phyloP scores from a whole-genome alignment of 495 filamentous ascomycete genomes.

The Clavariopsis aquatica region DNA sequence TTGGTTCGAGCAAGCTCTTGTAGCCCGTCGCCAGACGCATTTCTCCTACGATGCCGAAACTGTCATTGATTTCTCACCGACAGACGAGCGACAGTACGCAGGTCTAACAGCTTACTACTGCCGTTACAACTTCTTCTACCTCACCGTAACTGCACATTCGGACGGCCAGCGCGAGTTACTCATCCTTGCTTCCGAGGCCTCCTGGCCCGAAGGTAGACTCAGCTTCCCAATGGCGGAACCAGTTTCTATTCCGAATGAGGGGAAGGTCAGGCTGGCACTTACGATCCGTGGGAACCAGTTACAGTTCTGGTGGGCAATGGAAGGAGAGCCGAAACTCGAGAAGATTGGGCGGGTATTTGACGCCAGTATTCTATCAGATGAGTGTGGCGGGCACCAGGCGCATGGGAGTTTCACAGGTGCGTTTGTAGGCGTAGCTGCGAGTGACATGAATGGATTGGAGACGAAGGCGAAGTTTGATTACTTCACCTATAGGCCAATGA shows the following conservation, averaged over 20 bases:
- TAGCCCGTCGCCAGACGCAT: conserved; percentile 56
- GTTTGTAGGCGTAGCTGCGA: conserved; percentile 57
- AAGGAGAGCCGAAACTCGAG: conserved; percentile 47
- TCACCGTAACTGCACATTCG: conserved; percentile 56
- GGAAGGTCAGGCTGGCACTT: conserved; percentile 53
- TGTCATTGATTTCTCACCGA: conserved; percentile 52
- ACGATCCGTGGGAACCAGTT: conserved; percentile 51
- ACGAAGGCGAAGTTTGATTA: conserved; percentile 53
- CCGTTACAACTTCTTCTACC: conserved; percentile 61
- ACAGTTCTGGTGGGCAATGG: conserved; percentile 55
- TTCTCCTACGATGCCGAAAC: conserved; percentile 61
- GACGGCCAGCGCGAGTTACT: conserved; percentile 57
- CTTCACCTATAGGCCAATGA: conserved; percentile 53
- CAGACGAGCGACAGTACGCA: conserved; percentile 58
- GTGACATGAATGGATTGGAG: conserved; percentile 55
- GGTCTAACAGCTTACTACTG: conserved; percentile 61
- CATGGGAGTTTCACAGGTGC: conserved; percentile 61
- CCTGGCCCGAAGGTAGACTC: conserved; percentile 53
- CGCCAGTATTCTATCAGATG: conserved; percentile 56
- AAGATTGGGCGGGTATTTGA: conserved; percentile 55
- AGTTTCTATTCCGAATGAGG: conserved; percentile 52
- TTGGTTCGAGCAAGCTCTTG: conserved; percentile 59
- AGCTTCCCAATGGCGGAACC: conserved; percentile 43
- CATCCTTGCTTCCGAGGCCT: conserved; percentile 54
- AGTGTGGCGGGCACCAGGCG: conserved; percentile 58